Evolutionary conservation across 495 filamentous ascomycete species (phyloP).

Genomic region (Aspergillus sclerotiicarbonarius): DNA sequence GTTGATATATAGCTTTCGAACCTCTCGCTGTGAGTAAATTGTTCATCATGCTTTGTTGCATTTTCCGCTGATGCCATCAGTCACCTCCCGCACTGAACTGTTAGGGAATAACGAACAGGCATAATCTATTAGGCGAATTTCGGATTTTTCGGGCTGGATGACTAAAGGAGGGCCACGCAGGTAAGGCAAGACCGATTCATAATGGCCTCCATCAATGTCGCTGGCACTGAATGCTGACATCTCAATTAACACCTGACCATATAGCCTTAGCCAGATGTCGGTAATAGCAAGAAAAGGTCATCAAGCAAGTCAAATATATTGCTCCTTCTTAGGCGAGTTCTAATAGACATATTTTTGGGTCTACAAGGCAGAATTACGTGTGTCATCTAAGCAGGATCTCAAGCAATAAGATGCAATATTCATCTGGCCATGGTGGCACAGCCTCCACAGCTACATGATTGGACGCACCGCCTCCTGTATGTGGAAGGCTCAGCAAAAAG

Average conservation of each 20-base stretch:
- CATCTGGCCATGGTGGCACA: neutral
- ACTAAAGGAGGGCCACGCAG: constrained; percentile 8
- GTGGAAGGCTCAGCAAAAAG: neutral
- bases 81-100: neutral
- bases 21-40: constrained; percentile 12
- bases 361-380: neutral
- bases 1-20: constrained; percentile 13
- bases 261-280: neutral
- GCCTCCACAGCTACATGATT: neutral
- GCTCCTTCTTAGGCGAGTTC: no score
- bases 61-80: neutral
- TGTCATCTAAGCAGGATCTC: neutral
- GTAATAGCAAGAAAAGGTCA: no score
- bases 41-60: neutral
- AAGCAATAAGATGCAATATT: neutral
- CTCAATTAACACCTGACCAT: neutral
- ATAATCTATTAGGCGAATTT: constrained; percentile 12
- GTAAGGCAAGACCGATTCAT: constrained; percentile 1
- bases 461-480: neutral
- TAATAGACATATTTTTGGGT: neutral
- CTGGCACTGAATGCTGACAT: neutral
- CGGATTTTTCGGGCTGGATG: constrained; percentile 6
- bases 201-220: neutral
- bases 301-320: no score
- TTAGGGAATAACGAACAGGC: neutral